phyloP scores from a whole-genome alignment of 2,329 filamentous ascomycete species.

The Aspergillus nomiae region DNA sequence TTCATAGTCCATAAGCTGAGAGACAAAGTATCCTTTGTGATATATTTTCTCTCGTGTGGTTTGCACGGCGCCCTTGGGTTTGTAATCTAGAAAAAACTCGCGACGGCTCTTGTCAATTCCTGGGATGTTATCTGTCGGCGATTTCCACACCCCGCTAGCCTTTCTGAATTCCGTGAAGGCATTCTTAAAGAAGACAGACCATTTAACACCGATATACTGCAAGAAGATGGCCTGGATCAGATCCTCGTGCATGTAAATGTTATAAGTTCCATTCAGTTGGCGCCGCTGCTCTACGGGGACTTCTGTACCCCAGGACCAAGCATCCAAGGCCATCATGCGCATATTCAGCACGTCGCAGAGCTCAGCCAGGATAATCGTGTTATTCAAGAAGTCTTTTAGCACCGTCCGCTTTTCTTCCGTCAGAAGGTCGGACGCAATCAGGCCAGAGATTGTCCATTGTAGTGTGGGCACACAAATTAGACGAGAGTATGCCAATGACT shows the following conservation, averaged over 20 bases:
- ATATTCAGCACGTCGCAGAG: conserved; percentile 17
- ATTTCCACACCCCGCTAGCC: conserved; percentile 9
- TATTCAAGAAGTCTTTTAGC: conserved; percentile 11
- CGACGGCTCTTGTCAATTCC: conserved; percentile 14
- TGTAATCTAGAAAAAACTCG: conserved; percentile 8
- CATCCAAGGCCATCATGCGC: conserved; percentile 8
- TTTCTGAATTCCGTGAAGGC: conserved; percentile 6
- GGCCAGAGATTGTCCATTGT: conserved; percentile 9
- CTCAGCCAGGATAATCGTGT: conserved; percentile 11
- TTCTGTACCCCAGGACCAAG: conserved; percentile 16
- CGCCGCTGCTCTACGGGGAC: conserved; percentile 13
- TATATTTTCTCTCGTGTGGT: conserved; percentile 7
- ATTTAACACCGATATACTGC: conserved; percentile 13
- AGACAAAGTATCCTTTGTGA: conserved; percentile 13
- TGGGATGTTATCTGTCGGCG: conserved; percentile 3
- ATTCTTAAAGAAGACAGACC: conserved; percentile 14
- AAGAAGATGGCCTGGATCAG: conserved; percentile 19
- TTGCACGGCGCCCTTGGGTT: conserved; percentile 3
- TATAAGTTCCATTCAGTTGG: conserved; percentile 14
- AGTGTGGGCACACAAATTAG: not conserved
- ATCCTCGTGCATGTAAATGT: conserved; percentile 17
- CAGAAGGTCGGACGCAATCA: conserved; percentile 10
- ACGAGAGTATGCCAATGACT: not conserved
- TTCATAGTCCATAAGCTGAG: conserved; percentile 12
- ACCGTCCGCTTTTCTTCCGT: conserved; percentile 15